Evolutionary conservation across 116 monocot species (phyloP), one percentile per base, ranked within the genome.

Genomic region (Dioscorea cayenensis): DNA sequence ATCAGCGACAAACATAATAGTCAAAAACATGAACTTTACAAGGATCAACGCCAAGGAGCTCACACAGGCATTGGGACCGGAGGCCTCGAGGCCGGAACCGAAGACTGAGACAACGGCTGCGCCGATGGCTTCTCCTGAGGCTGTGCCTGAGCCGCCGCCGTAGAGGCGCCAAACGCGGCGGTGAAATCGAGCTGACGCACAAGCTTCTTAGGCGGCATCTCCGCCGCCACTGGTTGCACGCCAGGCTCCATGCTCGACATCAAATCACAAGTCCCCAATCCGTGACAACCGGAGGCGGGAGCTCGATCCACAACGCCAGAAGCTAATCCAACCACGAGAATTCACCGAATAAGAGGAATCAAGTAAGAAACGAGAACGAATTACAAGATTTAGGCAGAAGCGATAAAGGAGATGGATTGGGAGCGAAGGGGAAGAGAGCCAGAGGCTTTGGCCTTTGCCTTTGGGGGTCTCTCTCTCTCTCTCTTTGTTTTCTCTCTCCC

Each of bases 221-320:
- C 73, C 69, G 77, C 48, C 19, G 73, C 72, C 68, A 59, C 55
- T 0, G 77, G 60, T 60, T 48, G 55, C 23, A 35, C 43, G 1
- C 76, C 76, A 49, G 73, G 72, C 55, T 81, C 81, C 81, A 81
- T 81, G 71, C 28, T 7, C 20, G 17, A 55, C 16, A 5, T 5
- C 55, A 55, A n/a, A 55, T 12, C 55, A 16, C 55, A 19, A 55
- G 55, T 5, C 55, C 55, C 55, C 55, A 55, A 55, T 55, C n/a
- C 55, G 19, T 55, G 55, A 16, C 16, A 55, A 55, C 4, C n/a
- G 55, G 14, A 16, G n/a, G 19, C 6, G 3, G 19, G 55, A 55
- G 55, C 55, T n/a, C 19, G 35, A 36, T 35, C 66, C 32, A 27
- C 66, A 5, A 20, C 0, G 37, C 32, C 37, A 2, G 37, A 36